Base-by-base conservation (phyloP, 2,329 filamentous ascomycete species). In the Nothopassalora personata region DNA sequence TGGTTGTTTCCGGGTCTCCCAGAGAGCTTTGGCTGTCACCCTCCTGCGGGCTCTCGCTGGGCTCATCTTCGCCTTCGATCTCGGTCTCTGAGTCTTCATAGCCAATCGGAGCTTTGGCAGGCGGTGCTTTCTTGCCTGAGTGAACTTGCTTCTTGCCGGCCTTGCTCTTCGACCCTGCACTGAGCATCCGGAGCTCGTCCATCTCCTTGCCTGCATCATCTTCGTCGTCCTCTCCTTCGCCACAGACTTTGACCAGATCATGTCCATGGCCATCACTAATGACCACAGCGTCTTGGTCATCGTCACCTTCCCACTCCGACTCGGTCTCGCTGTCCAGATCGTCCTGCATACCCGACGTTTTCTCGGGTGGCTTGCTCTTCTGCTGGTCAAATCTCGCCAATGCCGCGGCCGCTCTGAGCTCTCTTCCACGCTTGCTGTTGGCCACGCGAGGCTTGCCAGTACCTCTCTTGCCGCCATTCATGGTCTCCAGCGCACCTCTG, bases 361-460 rank as follows among this genome's bases (percentile, higher is more conserved):
- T 34, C 59, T 63, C 74, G 73, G 18, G 74, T 45, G 67, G 66
- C 39, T 72, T 74, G 43, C 67, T 75, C 73, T 78, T 77, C 8
- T 69, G 68, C 3, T 73, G 73, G 11, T 84, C 87, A 59, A 93
- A 90, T 11, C 90, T 79, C 13, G 88, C 88, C 65, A 93, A 72
- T 1, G 90, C 90, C 1, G 90, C 90, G 5, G 88, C 88, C 1
- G 89, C 90, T 57, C 90, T 78, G 10, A 94, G 76, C 53, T 93
- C 90, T 60, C 90, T 79, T 0, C 90, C 90, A 59, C 90, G 78
- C 51, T 85, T 86, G 70, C 89, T 92, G 9, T 82, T 82, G 3
- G 90, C 90, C 10, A 93, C 88, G 50, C 87, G 81, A 0, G 90
- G 90, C 66, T 88, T 89, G 9, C 80, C 83, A 28, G 82, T 79